Evolutionary conservation across 306 rosid species (phyloP).

Genomic region (Quercus dentata): DNA sequence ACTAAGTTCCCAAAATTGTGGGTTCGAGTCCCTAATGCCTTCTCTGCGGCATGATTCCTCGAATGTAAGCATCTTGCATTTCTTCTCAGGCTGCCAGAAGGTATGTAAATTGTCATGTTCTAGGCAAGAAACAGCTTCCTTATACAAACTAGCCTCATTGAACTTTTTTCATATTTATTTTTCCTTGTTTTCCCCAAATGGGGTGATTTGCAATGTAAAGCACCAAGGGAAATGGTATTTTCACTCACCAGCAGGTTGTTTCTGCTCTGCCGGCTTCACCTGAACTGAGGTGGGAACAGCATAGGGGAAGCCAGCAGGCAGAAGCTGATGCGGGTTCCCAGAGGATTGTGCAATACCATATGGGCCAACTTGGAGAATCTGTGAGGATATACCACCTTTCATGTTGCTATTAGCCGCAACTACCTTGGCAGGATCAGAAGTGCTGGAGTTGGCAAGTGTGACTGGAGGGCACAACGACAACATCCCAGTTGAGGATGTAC

Average conservation of each 20-base stretch:
- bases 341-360: slow-evolving; percentile 50
- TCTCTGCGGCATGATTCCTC: slow-evolving; percentile 11
- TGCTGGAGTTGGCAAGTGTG: slow-evolving; percentile 25
- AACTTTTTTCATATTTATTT: neutral
- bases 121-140: slow-evolving; percentile 28
- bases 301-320: slow-evolving; percentile 57
- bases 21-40: slow-evolving; percentile 31
- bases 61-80: slow-evolving; percentile 18
- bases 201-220: slow-evolving; percentile 25
- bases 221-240: slow-evolving; percentile 17
- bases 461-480: slow-evolving; percentile 44
- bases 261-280: slow-evolving; percentile 88
- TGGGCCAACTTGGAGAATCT: slow-evolving; percentile 66
- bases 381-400: slow-evolving; percentile 55
- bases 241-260: slow-evolving; percentile 96
- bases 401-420: slow-evolving; percentile 40
- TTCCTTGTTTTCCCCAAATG: neutral
- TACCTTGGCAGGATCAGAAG: slow-evolving; percentile 52
- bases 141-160: slow-evolving; percentile 30
- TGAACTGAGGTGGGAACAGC: slow-evolving; percentile 66
- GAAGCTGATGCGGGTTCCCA: slow-evolving; percentile 64
- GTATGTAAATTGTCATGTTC: slow-evolving; percentile 15
- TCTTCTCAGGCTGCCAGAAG: slow-evolving; percentile 33
- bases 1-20: slow-evolving; percentile 54
- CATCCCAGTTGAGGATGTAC: slow-evolving; percentile 57